phyloP scores from a whole-genome alignment of 163 green algal species.

The Scenedesmus sp. region DNA sequence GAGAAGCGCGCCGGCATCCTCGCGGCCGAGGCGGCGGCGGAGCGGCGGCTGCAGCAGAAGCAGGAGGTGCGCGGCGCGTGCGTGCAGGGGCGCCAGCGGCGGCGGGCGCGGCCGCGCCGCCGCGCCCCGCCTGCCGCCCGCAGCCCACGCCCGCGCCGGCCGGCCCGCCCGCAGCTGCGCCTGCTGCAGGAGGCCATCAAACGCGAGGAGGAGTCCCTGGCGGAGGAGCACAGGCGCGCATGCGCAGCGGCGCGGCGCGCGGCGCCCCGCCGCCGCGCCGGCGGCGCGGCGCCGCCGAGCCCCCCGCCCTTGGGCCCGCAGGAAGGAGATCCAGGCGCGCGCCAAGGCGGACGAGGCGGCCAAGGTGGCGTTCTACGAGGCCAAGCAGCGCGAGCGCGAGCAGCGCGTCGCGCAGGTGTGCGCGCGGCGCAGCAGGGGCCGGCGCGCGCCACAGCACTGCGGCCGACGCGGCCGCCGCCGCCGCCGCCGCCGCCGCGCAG shows the following conservation, averaged over 20 bases:
- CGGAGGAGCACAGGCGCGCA: conserved; percentile 44
- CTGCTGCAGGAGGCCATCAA: conserved; percentile 56
- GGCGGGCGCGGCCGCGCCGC: background rate
- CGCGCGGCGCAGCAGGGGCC: background rate
- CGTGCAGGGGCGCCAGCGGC: background rate
- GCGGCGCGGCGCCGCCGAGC: no score
- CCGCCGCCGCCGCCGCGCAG: conserved; percentile 4
- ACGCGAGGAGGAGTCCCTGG: conserved; percentile 53
- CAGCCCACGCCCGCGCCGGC: no score
- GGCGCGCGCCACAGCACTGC: background rate
- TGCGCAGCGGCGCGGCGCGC: no score
- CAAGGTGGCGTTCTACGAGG: conserved; percentile 36
- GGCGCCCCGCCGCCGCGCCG: no score
- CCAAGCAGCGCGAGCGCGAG: conserved; percentile 33
- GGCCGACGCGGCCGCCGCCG: background rate
- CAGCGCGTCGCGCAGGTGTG: conserved; percentile 33
- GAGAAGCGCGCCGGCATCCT: conserved; percentile 21
- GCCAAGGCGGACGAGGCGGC: conserved; percentile 45
- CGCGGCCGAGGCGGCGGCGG: conserved; percentile 21
- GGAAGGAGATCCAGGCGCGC: conserved; percentile 35
- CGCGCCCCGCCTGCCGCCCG: no score
- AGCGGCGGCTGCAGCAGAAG: conserved; percentile 34
- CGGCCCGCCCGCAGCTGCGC: conserved; percentile 41
- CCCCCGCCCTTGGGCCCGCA: no score
- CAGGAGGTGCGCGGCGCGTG: conserved; percentile 22